A percentile compares a stretch with the other conserved stretches of the same genome.
Conservation (phyloP, 805 yeast genomes). For the Teunomyces tritomae region DNA sequence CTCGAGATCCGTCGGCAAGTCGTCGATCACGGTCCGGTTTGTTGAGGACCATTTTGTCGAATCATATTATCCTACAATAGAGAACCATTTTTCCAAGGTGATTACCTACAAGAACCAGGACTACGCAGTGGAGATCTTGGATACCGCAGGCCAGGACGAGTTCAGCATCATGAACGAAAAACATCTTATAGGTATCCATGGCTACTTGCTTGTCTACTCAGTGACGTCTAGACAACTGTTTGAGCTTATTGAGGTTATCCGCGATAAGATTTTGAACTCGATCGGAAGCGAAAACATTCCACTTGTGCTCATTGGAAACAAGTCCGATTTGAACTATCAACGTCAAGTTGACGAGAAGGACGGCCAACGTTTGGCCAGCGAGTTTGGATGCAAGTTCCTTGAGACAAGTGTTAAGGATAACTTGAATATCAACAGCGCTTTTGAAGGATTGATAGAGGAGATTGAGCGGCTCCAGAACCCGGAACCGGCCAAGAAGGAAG, state of each 20-base stretch:
- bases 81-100: constrained; percentile 74
- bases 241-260: constrained; percentile 68
- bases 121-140: constrained; percentile 79
- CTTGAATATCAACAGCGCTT: constrained; percentile 55
- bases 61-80: constrained; percentile 87
- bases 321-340: constrained; percentile 59
- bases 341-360: constrained; percentile 53
- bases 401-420: constrained; percentile 52
- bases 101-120: constrained; percentile 69
- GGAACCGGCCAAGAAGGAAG: constrained; percentile 36
- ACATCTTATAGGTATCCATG: constrained; percentile 77
- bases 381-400: constrained; percentile 44
- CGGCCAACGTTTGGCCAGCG: constrained; percentile 41
- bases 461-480: constrained; percentile 66
- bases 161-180: constrained; percentile 77
- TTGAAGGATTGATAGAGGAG: constrained; percentile 53
- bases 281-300: constrained; percentile 50
- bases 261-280: constrained; percentile 80
- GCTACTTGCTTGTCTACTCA: constrained; percentile 77
- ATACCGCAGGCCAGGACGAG: constrained; percentile 94
- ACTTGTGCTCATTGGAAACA: constrained; percentile 59
- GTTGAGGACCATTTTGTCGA: constrained; percentile 89
- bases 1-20: constrained; percentile 83
- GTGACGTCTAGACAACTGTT: constrained; percentile 77
- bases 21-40: constrained; percentile 79